These are phyloP conservation scores for Cystobasidium tubakii DNA, from an alignment of 768 basidiomycete genomes.

Conservation along the genomic window DNA sequence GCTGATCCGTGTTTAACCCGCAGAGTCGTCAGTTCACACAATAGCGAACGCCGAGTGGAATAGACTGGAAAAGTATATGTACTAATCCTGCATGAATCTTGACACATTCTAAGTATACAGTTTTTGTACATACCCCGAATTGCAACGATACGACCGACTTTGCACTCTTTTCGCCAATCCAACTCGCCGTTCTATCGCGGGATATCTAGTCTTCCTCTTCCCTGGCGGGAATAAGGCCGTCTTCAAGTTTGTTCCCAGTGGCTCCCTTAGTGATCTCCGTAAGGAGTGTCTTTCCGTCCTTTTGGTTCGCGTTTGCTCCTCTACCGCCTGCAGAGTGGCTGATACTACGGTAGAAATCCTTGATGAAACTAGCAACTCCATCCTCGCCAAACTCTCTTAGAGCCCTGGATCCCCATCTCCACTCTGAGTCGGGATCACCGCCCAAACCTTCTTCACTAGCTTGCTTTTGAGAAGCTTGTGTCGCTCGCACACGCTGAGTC, in stretches of 20 bases:
- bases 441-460: slow-evolving; percentile 22
- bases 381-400: slow-evolving; percentile 75
- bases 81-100: not conserved
- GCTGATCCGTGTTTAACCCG: not conserved
- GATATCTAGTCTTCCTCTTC: slow-evolving; percentile 3
- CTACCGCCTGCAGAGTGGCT: not conserved
- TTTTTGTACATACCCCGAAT: not conserved
- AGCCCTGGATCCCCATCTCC: slow-evolving; percentile 86
- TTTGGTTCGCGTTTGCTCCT: not conserved
- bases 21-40: slow-evolving; percentile 28
- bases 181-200: too few relatives aligned
- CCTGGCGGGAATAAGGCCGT: not conserved
- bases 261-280: slow-evolving; percentile 8
- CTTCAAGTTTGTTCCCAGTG: slow-evolving; percentile 3
- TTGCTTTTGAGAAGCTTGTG: slow-evolving; percentile 52
- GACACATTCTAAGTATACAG: not conserved
- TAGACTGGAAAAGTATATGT: not conserved
- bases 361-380: slow-evolving; percentile 66
- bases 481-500: slow-evolving; percentile 44
- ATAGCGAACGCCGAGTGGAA: slow-evolving; percentile 10
- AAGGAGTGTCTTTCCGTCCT: slow-evolving; percentile 2
- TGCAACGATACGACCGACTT: not conserved
- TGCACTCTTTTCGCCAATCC: not conserved
- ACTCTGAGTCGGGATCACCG: slow-evolving; percentile 56
- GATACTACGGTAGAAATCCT: slow-evolving; percentile 65